These are phyloP conservation scores for Tetrapisispora nanseiensis DNA, from an alignment of 805 yeast species.

Conservation along the genomic window DNA sequence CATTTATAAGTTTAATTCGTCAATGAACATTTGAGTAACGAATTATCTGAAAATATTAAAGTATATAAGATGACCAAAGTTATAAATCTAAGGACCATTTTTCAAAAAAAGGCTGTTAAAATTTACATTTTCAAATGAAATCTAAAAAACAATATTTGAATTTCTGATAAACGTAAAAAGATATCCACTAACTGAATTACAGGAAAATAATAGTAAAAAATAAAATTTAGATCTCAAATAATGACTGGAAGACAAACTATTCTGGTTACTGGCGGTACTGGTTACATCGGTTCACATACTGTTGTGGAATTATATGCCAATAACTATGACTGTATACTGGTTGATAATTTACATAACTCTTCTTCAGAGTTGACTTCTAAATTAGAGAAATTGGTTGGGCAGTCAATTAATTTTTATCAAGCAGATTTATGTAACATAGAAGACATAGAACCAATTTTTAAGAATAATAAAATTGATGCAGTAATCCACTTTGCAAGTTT, in stretches of 20 bases:
- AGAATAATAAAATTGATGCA: slow-evolving; percentile 39
- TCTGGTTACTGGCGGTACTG: slow-evolving; percentile 79
- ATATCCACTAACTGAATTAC: too few species aligned
- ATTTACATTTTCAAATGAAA: too few species aligned
- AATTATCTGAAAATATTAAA: too few species aligned
- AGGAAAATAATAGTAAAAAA: too few species aligned
- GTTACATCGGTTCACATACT: slow-evolving; percentile 79
- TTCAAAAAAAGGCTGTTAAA: too few species aligned
- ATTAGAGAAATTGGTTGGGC: slow-evolving; percentile 42
- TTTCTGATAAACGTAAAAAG: too few species aligned
- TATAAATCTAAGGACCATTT: too few species aligned
- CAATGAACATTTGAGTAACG: too few species aligned
- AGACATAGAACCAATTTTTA: slow-evolving; percentile 39
- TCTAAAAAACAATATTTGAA: too few species aligned
- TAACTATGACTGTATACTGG: slow-evolving; percentile 61
- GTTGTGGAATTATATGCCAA: slow-evolving; percentile 50
- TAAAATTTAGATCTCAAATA: too few species aligned
- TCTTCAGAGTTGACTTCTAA: slow-evolving; percentile 56
- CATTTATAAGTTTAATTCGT: too few species aligned
- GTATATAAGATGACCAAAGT: too few species aligned
- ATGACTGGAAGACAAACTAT: slow-evolving; percentile 30
- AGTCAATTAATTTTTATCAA: slow-evolving; percentile 43
- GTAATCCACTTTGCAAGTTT: slow-evolving; percentile 77
- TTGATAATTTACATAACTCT: slow-evolving; percentile 62
- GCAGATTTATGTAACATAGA: slow-evolving; percentile 49